phyloP scores from a whole-genome alignment of 106 monocot species.

The Iris macrosiphon region DNA sequence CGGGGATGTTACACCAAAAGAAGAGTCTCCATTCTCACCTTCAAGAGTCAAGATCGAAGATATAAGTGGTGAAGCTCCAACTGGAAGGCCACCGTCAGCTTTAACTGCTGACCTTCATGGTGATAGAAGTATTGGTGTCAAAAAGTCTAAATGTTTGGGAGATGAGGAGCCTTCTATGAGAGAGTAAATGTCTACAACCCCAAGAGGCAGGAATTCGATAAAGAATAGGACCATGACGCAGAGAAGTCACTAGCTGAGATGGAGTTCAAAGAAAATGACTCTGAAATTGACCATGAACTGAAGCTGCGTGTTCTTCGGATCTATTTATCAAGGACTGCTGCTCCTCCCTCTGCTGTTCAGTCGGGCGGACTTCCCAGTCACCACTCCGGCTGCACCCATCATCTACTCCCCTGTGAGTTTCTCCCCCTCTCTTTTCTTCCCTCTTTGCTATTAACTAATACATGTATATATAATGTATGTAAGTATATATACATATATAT shows the following conservation, averaged over 20 bases:
- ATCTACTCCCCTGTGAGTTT: too few species aligned
- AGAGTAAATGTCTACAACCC: conserved; percentile 82
- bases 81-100: too few species aligned
- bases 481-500: too few species aligned
- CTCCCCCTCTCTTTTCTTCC: too few species aligned
- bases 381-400: too few species aligned
- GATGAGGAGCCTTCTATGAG: conserved; percentile 80
- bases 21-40: too few species aligned
- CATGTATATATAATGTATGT: too few species aligned
- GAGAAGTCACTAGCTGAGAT: conserved; percentile 90
- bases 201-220: conserved; percentile 92
- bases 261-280: conserved; percentile 95
- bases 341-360: background rate
- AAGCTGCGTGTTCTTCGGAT: conserved; percentile 73
- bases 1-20: too few species aligned
- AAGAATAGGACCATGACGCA: conserved; percentile 94
- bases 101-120: conserved; percentile 48
- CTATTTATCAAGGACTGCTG: conserved; percentile 68
- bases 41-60: too few species aligned
- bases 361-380: too few species aligned
- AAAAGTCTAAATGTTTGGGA: conserved; percentile 74
- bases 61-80: too few species aligned
- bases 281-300: conserved; percentile 73
- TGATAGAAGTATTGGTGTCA: conserved; percentile 87
- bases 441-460: too few species aligned